These are phyloP conservation scores for Davidsoniella eucalypti DNA, from an alignment of 2,329 filamentous ascomycete genomes.

Conservation along the genomic window DNA sequence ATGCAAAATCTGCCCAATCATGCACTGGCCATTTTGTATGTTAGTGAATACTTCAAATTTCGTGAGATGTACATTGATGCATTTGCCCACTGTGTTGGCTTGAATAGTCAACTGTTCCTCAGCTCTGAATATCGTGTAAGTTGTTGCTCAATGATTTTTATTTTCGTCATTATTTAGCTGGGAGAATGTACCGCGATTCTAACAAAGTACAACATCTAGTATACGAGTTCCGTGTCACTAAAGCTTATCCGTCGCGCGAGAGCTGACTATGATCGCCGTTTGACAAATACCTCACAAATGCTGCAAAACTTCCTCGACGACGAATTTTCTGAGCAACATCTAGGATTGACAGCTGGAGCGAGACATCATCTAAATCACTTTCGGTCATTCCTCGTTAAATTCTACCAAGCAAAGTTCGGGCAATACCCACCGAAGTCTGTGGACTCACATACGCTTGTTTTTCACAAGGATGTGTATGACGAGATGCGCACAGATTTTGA, in stretches of 20 bases:
- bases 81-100: constrained; percentile 64
- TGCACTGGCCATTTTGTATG: constrained; percentile 48
- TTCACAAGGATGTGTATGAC: constrained; percentile 31
- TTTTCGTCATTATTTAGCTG: too few relatives aligned
- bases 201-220: not conserved
- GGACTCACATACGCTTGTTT: constrained; percentile 33
- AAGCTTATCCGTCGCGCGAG: constrained; percentile 47
- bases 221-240: constrained; percentile 35
- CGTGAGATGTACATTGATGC: constrained; percentile 54
- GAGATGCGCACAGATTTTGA: constrained; percentile 55
- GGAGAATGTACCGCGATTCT: not conserved
- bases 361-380: constrained; percentile 58
- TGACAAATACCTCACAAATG: constrained; percentile 39
- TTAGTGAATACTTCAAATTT: constrained; percentile 50
- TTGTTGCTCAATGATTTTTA: constrained; percentile 17
- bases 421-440: constrained; percentile 49
- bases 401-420: constrained; percentile 51
- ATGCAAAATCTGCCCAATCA: constrained; percentile 50
- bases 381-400: constrained; percentile 47
- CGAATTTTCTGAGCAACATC: constrained; percentile 47
- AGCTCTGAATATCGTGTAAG: constrained; percentile 46
- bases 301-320: constrained; percentile 54
- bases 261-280: constrained; percentile 46
- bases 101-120: constrained; percentile 43
- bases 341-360: constrained; percentile 46